Base-by-base conservation (phyloP, 129 eudicot genomes). In the Ambrosia artemisiifolia region DNA sequence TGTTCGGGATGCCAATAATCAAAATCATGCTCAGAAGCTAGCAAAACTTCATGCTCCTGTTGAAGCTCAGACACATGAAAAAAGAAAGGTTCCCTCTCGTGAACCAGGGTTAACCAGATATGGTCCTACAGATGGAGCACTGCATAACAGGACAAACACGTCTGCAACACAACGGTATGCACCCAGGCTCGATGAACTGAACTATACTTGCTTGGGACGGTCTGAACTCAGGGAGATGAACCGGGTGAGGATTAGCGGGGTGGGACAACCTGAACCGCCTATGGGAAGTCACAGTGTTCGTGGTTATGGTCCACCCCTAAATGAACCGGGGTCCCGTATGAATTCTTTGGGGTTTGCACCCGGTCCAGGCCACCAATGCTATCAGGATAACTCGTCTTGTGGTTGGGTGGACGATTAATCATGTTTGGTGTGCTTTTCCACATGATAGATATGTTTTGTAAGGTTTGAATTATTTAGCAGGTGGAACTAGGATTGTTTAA, bases 361-460 rank as follows among this genome's bases (percentile, higher is more conserved):
- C 1, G 87, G 86, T 6, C 91, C 87, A 0, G 77, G 76, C 38
- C 74, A 35, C 28, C 80, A 87, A 40, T 40, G 9, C 5, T 82
- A 17, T 61, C 78, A 55, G 18, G 73, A 83, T 32, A 75, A 72
- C 43, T 87, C 96, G 1, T 76, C 80, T 0, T 67, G 67, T 53
- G 96, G 96, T 6, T 90, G 95, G 96, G 78, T 90, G 46, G 75
- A 83, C 19, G 96, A 87, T 68, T 90, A 79, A 79, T 60, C 75
- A 44, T 34, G 34, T 44, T 61, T 73, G 33, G 54, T 40, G 12
- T 72, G 9, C 10, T 40, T 6, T 40, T 40, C 44, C 44, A 40
- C 44, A 40, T 40, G 44, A 40, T 40, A 40, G 11, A 40, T 40
- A 40, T 40, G 44, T 7, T 40, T 40, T 40, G 6, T 40, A 10